A percentile compares a stretch with the other conserved stretches of the same genome.
phyloP scores from a whole-genome alignment of 768 basidiomycete genomes.

The Pisolithus sp. region DNA sequence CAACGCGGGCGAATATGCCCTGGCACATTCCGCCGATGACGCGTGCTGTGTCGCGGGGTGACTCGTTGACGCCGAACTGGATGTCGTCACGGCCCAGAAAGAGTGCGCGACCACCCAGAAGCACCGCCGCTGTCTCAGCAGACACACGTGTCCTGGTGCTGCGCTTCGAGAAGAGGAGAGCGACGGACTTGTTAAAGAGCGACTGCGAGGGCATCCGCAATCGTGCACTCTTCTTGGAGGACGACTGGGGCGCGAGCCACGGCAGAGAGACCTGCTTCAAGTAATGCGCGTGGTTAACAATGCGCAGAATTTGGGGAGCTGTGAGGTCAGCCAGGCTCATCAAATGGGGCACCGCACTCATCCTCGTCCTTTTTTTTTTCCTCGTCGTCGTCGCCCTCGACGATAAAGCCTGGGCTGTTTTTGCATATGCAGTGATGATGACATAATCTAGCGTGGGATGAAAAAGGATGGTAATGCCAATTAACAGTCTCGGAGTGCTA shows the following conservation, averaged over 20 bases:
- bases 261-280: conserved; percentile 61
- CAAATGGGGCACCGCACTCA: conserved; percentile 54
- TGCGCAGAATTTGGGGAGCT: conserved; percentile 60
- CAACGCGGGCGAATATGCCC: conserved; percentile 95
- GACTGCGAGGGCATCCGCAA: conserved; percentile 66
- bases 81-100: conserved; percentile 90
- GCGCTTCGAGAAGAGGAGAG: conserved; percentile 87
- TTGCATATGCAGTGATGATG: background rate
- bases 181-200: conserved; percentile 77
- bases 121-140: conserved; percentile 71
- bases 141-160: conserved; percentile 88
- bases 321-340: conserved; percentile 87
- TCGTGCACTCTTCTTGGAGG: conserved; percentile 24
- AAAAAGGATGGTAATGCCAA: too few species aligned
- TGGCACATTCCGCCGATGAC: conserved; percentile 94
- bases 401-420: background rate
- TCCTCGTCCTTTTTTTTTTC: background rate
- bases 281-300: conserved; percentile 57
- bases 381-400: background rate
- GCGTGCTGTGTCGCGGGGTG: conserved; percentile 70
- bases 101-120: conserved; percentile 84
- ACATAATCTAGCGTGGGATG: too few species aligned
- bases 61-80: conserved; percentile 95
- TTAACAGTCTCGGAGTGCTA: too few species aligned
- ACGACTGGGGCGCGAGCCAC: conserved; percentile 54